A percentile compares a stretch with the other conserved stretches of the same genome.
phyloP scores from a whole-genome alignment of 1,284 basidiomycete species.

The Boletellus sp. region DNA sequence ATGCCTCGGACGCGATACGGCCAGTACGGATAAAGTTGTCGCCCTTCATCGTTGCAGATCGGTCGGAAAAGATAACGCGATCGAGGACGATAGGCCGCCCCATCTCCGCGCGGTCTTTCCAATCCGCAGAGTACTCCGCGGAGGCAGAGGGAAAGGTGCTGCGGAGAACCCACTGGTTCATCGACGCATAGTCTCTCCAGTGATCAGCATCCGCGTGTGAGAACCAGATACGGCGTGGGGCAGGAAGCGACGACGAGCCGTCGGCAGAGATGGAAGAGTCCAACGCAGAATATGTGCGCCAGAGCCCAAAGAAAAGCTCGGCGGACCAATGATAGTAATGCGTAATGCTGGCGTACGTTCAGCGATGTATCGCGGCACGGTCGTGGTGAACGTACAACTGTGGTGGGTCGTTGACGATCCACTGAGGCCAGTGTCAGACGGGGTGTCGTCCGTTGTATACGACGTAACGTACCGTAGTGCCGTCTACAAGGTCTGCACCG shows the following conservation, averaged over 20 bases:
- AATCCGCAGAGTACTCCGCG: slow-evolving; percentile 77
- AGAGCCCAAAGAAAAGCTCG: slow-evolving; percentile 85
- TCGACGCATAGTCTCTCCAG: slow-evolving; percentile 83
- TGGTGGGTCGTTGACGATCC: slow-evolving; percentile 76
- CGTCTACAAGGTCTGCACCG: slow-evolving; percentile 58
- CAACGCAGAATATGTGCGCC: slow-evolving; percentile 81
- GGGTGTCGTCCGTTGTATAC: background rate
- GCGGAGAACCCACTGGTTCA: slow-evolving; percentile 78
- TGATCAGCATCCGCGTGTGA: slow-evolving; percentile 66
- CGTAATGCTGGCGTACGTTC: slow-evolving; percentile 48
- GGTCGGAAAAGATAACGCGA: slow-evolving; percentile 78
- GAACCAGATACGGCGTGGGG: slow-evolving; percentile 73
- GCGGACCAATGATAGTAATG: slow-evolving; percentile 86
- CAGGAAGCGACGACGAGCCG: slow-evolving; percentile 68
- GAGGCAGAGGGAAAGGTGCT: slow-evolving; percentile 73
- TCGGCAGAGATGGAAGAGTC: slow-evolving; percentile 60
- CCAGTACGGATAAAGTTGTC: slow-evolving; percentile 66
- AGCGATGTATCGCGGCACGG: slow-evolving; percentile 2
- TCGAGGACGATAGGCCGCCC: slow-evolving; percentile 74
- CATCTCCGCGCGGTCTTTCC: slow-evolving; percentile 71
- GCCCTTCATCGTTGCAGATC: slow-evolving; percentile 75
- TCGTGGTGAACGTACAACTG: slow-evolving; percentile 62
- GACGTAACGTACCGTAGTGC: slow-evolving; percentile 50
- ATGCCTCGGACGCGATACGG: slow-evolving; percentile 72
- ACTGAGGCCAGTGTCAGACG: slow-evolving; percentile 38